A percentile compares a stretch with the other conserved stretches of the same genome.
Conservation (phyloP, 78 protist species). For the Parvularia atlantis region DNA sequence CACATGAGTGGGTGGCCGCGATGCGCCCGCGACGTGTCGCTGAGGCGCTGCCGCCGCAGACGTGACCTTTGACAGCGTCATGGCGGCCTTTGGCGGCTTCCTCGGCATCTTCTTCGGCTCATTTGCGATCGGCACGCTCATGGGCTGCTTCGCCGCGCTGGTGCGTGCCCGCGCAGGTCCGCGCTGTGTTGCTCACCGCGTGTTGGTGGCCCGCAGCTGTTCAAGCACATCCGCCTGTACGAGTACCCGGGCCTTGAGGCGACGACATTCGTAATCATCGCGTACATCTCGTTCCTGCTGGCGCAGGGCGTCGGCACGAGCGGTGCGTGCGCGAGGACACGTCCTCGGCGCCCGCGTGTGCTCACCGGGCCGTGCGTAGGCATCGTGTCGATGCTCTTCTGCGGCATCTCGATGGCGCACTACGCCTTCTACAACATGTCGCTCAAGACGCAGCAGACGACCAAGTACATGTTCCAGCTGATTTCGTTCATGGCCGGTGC, state of each 20-base stretch:
- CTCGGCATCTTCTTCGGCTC: conserved; percentile 9
- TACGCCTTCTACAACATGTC: background rate
- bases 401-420: conserved; percentile 50
- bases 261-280: background rate
- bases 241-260: conserved; percentile 9
- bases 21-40: no score
- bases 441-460: background rate
- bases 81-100: background rate
- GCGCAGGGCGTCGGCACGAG: conserved; percentile 18
- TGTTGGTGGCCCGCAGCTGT: no score
- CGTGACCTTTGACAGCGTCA: no score
- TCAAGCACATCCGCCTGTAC: background rate
- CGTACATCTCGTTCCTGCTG: conserved; percentile 14
- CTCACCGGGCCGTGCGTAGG: conserved; percentile 1
- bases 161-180: no score
- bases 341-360: no score
- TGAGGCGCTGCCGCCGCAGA: no score
- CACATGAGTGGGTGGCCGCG: background rate
- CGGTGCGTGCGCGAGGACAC: conserved; percentile 13
- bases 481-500: conserved; percentile 38
- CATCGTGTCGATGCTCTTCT: conserved; percentile 60
- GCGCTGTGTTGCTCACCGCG: no score
- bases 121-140: background rate
- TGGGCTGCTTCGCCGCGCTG: conserved; percentile 9
- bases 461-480: conserved; percentile 19